Conservation (phyloP, 2,329 filamentous ascomycete species). For the Clarireedia sp. region DNA sequence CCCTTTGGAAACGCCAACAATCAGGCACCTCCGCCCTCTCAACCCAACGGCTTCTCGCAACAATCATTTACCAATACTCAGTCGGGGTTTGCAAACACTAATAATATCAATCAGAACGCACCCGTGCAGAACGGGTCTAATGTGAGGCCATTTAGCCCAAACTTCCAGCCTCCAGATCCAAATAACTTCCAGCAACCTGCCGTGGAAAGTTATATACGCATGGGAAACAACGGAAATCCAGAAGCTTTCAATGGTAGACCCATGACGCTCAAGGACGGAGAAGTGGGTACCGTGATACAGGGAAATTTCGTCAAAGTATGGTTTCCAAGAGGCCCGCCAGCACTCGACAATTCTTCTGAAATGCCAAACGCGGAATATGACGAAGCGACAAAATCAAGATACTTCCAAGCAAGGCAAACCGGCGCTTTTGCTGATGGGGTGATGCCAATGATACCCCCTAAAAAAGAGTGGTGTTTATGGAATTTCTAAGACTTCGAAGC, state of each 20-base stretch:
- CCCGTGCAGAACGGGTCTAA: not conserved
- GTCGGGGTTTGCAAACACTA: not conserved
- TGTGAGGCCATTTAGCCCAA: conserved; percentile 3
- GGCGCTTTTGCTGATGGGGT: conserved; percentile 62
- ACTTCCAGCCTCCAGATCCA: conserved; percentile 6
- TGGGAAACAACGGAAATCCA: conserved; percentile 33
- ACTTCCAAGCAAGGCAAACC: conserved; percentile 54
- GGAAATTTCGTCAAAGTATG: conserved; percentile 58
- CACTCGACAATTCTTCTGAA: conserved; percentile 56
- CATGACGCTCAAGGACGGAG: conserved; percentile 48
- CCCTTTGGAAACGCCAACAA: not conserved
- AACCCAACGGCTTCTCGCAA: conserved; percentile 1
- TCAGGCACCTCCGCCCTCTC: not conserved
- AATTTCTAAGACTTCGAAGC: conserved; percentile 47
- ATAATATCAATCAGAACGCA: not conserved
- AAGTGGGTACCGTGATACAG: conserved; percentile 45
- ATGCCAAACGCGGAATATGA: conserved; percentile 49
- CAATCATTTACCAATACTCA: not conserved
- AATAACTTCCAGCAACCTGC: conserved; percentile 11
- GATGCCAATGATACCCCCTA: conserved; percentile 72
- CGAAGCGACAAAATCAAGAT: conserved; percentile 52
- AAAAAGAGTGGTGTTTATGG: conserved; percentile 66
- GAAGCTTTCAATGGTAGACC: conserved; percentile 54
- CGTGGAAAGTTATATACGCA: conserved; percentile 18
- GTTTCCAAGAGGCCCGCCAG: conserved; percentile 64